Conservation (phyloP, 495 filamentous ascomycete species). For the Neurospora sp. region DNA sequence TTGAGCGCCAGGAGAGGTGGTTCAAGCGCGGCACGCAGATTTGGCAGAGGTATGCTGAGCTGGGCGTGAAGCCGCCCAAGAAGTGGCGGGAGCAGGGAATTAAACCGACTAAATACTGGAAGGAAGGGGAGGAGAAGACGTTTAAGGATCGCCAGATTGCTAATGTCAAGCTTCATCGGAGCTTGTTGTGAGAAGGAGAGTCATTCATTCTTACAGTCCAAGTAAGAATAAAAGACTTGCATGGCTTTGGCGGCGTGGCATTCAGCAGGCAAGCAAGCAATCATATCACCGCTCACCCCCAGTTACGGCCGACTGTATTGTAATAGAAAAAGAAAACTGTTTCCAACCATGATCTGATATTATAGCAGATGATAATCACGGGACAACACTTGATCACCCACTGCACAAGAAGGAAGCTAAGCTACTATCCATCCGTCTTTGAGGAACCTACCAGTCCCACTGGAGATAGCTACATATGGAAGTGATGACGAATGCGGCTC, state of each 20-base stretch:
- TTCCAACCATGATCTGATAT: not conserved
- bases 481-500: not conserved
- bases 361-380: not conserved
- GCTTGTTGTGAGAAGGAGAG: not conserved
- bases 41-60: slow-evolving; percentile 62
- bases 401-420: not conserved
- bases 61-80: slow-evolving; percentile 55
- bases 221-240: not conserved
- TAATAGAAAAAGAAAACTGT: not conserved
- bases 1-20: slow-evolving; percentile 60
- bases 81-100: slow-evolving; percentile 62
- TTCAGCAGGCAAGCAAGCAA: not conserved
- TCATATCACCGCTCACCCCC: not conserved
- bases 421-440: not conserved
- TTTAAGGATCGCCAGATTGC: slow-evolving; percentile 4
- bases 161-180: not conserved
- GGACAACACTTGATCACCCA: not conserved
- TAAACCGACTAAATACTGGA: slow-evolving; percentile 32
- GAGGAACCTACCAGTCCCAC: not conserved
- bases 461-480: not conserved
- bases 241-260: not conserved
- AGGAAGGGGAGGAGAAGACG: slow-evolving; percentile 8
- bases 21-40: slow-evolving; percentile 65
- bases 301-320: not conserved
- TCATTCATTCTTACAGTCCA: not conserved